Conservation (phyloP, 306 rosid genomes). For the Begonia peltatifolia region DNA sequence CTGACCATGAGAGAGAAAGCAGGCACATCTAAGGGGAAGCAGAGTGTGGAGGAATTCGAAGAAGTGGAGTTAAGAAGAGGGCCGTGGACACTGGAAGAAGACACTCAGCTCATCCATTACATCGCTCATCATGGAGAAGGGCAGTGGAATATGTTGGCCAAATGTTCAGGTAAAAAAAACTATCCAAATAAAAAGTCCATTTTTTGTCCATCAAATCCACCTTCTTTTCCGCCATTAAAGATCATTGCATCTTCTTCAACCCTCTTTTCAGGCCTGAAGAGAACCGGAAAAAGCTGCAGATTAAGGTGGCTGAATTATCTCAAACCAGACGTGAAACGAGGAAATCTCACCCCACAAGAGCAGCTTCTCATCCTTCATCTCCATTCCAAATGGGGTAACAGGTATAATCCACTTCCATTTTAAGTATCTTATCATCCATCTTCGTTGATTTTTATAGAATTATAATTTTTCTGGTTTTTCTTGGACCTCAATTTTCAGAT, state of each 20-base stretch:
- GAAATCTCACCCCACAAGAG: conserved; percentile 84
- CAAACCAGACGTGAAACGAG: conserved; percentile 91
- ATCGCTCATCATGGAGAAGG: conserved; percentile 84
- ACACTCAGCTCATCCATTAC: conserved; percentile 65
- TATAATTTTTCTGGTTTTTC: background rate
- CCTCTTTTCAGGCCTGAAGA: conserved; percentile 58
- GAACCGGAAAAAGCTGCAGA: conserved; percentile 96
- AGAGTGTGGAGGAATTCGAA: conserved; percentile 13
- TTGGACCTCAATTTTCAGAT: conserved; percentile 19
- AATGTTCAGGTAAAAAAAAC: conserved; percentile 48
- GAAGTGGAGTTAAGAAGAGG: conserved; percentile 62
- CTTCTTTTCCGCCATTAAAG: background rate
- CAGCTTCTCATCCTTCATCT: conserved; percentile 87
- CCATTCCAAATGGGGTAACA: conserved; percentile 90
- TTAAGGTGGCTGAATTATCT: conserved; percentile 88
- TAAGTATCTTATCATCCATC: background rate
- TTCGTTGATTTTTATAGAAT: background rate
- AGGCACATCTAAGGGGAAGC: no score
- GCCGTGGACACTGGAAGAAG: conserved; percentile 98
- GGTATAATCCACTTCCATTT: conserved; percentile 19
- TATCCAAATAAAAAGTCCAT: no score
- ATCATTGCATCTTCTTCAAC: background rate
- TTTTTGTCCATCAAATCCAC: background rate
- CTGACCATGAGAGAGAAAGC: conserved; percentile 19
- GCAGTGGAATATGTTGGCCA: conserved; percentile 83